Percentiles rank a stretch among this genome's conserved stretches.
These are phyloP conservation scores for Aspergillus taichungensis DNA, from an alignment of 495 filamentous ascomycete species.

Conservation along the genomic window DNA sequence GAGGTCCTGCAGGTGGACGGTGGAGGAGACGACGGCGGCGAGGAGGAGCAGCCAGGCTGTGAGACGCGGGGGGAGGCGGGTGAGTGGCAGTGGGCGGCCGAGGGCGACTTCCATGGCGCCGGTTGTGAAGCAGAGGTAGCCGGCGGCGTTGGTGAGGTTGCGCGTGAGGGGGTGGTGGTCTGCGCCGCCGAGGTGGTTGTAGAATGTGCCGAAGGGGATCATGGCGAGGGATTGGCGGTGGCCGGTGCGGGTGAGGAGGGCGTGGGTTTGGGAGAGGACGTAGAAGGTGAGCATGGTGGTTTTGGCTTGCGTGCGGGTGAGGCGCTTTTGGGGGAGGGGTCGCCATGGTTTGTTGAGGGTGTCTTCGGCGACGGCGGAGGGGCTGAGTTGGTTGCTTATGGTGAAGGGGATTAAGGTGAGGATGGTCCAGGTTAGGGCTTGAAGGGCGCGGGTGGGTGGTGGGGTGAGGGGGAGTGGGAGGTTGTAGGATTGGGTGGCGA, in stretches of 20 bases:
- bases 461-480: too few relatives aligned
- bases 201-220: conserved; percentile 36
- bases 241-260: too few relatives aligned
- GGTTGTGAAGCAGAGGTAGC: conserved; percentile 24
- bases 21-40: conserved; percentile 35
- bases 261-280: too few relatives aligned
- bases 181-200: conserved; percentile 45
- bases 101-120: conserved; percentile 19
- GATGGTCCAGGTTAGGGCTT: too few relatives aligned
- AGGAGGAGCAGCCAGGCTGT: conserved; percentile 36
- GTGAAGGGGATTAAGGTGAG: too few relatives aligned
- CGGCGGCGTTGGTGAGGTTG: conserved; percentile 38
- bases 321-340: conserved; percentile 34
- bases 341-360: conserved; percentile 52
- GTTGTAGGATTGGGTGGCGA: too few relatives aligned
- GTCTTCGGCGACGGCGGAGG: conserved; percentile 41
- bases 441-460: too few relatives aligned
- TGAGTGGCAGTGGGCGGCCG: neutral
- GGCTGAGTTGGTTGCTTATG: conserved; percentile 37
- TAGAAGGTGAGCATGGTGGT: conserved; percentile 21
- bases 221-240: conserved; percentile 4
- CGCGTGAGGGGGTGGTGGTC: conserved; percentile 33
- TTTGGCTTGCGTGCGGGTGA: conserved; percentile 29
- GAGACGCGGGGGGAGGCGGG: neutral
- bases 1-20: conserved; percentile 46